A percentile compares a stretch with the other conserved stretches of the same genome.
Evolutionary conservation across 306 rosid genomes (phyloP).

Genomic region (Cicer chorassanicum): DNA sequence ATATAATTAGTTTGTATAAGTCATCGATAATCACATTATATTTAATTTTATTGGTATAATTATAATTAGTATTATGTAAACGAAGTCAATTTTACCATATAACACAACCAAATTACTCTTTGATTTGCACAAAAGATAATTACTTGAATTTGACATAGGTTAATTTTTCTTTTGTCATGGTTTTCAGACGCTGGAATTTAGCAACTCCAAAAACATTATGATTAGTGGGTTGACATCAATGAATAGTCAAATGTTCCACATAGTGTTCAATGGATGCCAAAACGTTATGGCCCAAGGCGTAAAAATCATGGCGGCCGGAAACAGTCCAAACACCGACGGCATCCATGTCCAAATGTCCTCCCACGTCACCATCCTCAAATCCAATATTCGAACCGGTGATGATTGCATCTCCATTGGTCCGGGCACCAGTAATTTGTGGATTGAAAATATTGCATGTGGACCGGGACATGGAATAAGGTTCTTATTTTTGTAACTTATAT

Average conservation of each 20-base stretch:
- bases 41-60: too few species aligned
- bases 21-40: too few species aligned
- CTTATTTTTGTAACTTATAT: background rate
- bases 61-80: background rate
- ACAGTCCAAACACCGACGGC: conserved; percentile 82
- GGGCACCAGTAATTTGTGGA: conserved; percentile 66
- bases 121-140: background rate
- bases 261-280: conserved; percentile 54
- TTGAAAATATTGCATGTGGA: conserved; percentile 63
- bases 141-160: background rate
- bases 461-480: conserved; percentile 82
- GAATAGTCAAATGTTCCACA: conserved; percentile 68
- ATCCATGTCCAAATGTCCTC: conserved; percentile 66
- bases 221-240: conserved; percentile 57
- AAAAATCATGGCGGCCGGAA: conserved; percentile 47
- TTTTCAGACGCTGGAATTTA: conserved; percentile 44
- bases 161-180: background rate
- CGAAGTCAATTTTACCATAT: background rate
- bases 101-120: background rate
- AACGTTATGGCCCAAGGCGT: conserved; percentile 55
- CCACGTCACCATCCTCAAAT: conserved; percentile 50
- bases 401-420: conserved; percentile 76
- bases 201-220: conserved; percentile 54
- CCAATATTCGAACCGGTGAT: conserved; percentile 67
- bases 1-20: too few species aligned